phyloP scores from a whole-genome alignment of 176 grass and related monocot genomes.

The Aegilops bicornis region DNA sequence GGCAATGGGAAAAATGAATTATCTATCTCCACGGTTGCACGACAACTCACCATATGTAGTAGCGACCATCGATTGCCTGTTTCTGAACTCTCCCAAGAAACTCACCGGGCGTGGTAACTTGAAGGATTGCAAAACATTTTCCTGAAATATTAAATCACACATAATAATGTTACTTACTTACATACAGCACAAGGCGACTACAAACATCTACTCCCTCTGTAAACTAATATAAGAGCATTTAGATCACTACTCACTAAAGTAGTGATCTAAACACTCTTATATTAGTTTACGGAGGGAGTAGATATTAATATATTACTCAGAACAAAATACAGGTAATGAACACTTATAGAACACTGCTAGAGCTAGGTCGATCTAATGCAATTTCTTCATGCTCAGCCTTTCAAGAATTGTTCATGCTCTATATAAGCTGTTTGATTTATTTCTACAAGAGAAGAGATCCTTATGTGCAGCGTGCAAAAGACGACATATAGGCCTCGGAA shows the following conservation, averaged over 20 bases:
- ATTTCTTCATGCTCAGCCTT: not conserved
- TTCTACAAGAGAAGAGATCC: no score
- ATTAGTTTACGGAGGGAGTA: no score
- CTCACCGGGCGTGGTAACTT: constrained; percentile 53
- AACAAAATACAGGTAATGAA: no score
- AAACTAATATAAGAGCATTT: no score
- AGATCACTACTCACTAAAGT: no score
- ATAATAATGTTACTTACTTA: constrained; percentile 9
- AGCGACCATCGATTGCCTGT: constrained; percentile 54
- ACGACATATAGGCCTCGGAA: not conserved
- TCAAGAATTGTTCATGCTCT: not conserved
- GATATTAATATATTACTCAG: no score
- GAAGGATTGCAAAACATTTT: constrained; percentile 66
- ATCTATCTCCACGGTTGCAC: not conserved
- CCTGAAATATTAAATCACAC: constrained; percentile 19
- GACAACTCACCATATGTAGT: constrained; percentile 72
- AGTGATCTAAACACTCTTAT: no score
- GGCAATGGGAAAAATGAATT: not conserved
- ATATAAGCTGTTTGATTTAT: not conserved
- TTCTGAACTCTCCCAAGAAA: constrained; percentile 70
- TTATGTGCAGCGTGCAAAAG: not conserved
- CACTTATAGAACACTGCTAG: no score
- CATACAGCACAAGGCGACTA: not conserved
- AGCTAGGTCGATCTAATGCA: not conserved
- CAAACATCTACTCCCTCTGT: not conserved